Percentiles rank a stretch among this genome's conserved stretches.
Conservation (phyloP, 106 monocot genomes). For the Posidonia australis region DNA sequence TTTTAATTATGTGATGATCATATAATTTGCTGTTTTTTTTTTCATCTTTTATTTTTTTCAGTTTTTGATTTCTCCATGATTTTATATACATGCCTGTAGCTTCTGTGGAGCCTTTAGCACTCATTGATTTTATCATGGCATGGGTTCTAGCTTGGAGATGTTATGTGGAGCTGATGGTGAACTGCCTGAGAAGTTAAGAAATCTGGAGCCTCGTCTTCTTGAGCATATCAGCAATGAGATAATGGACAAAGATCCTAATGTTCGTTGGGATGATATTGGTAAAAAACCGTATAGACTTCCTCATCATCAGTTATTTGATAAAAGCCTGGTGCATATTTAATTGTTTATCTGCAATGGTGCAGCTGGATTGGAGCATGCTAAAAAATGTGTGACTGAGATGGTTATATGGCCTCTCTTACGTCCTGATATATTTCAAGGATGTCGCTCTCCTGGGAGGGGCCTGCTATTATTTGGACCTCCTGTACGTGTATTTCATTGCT, state of each 20-base stretch:
- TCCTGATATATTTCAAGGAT: slow-evolving; percentile 93
- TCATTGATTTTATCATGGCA: not conserved
- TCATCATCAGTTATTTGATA: not conserved
- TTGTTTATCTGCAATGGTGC: slow-evolving; percentile 6
- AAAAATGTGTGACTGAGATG: slow-evolving; percentile 99
- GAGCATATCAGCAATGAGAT: slow-evolving; percentile 99
- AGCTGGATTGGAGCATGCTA: slow-evolving; percentile 99
- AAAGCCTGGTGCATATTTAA: not conserved
- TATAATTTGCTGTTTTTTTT: too few relatives aligned
- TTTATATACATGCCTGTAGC: not conserved
- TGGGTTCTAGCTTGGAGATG: slow-evolving; percentile 63
- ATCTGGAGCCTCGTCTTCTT: slow-evolving; percentile 94
- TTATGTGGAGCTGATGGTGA: slow-evolving; percentile 92
- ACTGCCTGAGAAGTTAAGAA: slow-evolving; percentile 93
- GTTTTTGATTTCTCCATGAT: too few relatives aligned
- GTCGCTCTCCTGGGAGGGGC: slow-evolving; percentile 88
- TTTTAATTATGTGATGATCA: too few relatives aligned
- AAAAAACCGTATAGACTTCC: not conserved
- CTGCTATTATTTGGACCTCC: slow-evolving; percentile 95
- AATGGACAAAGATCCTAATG: slow-evolving; percentile 97
- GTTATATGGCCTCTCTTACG: slow-evolving; percentile 98
- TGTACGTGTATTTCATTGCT: slow-evolving; percentile 33
- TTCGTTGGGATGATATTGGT: slow-evolving; percentile 98
- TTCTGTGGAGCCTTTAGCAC: not conserved
- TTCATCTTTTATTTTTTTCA: too few relatives aligned